phyloP scores from a whole-genome alignment of 441 rosid genomes.

The Pelargonium cotyledonis region DNA sequence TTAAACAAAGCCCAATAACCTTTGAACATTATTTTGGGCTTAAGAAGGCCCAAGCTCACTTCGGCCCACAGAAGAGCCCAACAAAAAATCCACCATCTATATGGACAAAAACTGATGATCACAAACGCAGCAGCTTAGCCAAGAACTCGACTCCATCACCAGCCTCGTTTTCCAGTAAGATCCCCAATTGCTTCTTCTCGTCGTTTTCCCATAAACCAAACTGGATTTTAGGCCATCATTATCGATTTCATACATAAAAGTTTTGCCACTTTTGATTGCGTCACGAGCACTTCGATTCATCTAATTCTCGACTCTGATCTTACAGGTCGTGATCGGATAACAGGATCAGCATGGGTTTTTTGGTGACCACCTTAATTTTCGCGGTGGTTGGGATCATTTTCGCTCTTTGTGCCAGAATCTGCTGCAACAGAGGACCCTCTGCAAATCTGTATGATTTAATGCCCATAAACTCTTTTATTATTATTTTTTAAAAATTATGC shows the following conservation, averaged over 20 bases:
- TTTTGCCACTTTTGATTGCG: not conserved
- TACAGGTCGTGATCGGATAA: constrained; percentile 21
- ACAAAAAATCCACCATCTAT: not conserved
- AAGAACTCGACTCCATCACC: not conserved
- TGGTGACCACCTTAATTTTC: constrained; percentile 79
- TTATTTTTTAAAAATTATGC: not conserved
- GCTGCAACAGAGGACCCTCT: constrained; percentile 85
- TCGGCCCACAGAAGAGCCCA: not conserved
- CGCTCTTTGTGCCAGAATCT: constrained; percentile 71
- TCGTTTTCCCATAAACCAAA: not conserved
- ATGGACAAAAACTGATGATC: not conserved
- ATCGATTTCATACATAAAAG: not conserved
- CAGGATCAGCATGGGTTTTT: constrained; percentile 59
- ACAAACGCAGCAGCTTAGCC: not conserved
- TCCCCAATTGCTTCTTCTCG: not conserved
- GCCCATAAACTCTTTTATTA: not conserved
- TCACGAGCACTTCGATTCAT: not conserved
- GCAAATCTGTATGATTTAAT: constrained; percentile 59
- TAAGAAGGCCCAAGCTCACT: too few relatives aligned
- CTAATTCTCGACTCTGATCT: not conserved
- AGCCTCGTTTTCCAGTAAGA: constrained; percentile 2
- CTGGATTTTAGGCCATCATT: not conserved
- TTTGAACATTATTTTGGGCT: too few relatives aligned
- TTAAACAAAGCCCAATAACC: too few relatives aligned
- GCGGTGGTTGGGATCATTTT: constrained; percentile 67